Evolutionary conservation across 2,329 filamentous ascomycete genomes (phyloP).

Genomic region (Hypoxylon sp.): DNA sequence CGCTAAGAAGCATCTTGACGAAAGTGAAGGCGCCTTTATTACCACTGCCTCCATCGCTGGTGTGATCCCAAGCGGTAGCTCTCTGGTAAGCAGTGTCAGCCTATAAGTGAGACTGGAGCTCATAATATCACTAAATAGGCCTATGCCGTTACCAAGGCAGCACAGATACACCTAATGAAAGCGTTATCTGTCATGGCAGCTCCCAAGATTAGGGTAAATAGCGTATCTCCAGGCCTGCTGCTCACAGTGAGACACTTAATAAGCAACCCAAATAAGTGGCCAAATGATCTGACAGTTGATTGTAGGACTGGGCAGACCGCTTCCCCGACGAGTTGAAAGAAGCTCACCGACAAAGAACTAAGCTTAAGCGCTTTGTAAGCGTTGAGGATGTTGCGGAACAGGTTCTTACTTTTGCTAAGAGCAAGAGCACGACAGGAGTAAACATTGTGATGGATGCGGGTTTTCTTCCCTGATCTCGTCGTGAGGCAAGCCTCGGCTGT

Average conservation of each 20-base stretch:
- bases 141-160: conserved; percentile 84
- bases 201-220: conserved; percentile 72
- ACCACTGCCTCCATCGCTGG: conserved; percentile 76
- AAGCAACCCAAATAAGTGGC: not conserved
- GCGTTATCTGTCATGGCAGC: conserved; percentile 67
- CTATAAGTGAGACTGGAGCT: not conserved
- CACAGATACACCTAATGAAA: conserved; percentile 73
- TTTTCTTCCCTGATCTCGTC: conserved; percentile 43
- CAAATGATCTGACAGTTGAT: conserved; percentile 38
- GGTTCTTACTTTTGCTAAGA: conserved; percentile 65
- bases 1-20: conserved; percentile 67
- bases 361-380: conserved; percentile 71
- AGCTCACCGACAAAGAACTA: conserved; percentile 67
- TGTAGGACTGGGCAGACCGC: conserved; percentile 72
- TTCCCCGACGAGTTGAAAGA: conserved; percentile 72
- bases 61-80: conserved; percentile 74
- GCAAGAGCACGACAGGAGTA: conserved; percentile 65
- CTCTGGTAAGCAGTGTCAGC: conserved; percentile 60
- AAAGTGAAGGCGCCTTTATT: conserved; percentile 72
- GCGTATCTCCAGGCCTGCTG: conserved; percentile 68
- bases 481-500: not conserved
- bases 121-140: conserved; percentile 61
- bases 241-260: conserved; percentile 59
- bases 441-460: conserved; percentile 68
- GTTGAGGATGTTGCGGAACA: conserved; percentile 71